Percentiles rank a stretch among this genome's conserved stretches.
Conservation (phyloP, 495 filamentous ascomycete genomes). For the Neurospora sp. region DNA sequence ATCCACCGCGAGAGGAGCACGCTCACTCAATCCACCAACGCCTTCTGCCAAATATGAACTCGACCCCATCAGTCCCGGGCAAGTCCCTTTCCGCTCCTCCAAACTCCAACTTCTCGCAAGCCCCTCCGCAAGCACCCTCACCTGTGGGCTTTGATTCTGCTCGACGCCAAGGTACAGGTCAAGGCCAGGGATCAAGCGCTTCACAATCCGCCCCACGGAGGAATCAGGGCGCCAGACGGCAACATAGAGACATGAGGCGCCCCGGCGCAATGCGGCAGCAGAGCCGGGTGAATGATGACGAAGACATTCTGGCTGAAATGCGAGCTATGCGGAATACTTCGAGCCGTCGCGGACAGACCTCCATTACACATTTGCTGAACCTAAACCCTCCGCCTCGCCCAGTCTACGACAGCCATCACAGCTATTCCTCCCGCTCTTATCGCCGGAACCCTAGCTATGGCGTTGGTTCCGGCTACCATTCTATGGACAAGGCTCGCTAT, state of each 20-base stretch:
- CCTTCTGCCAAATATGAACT: conserved; percentile 30
- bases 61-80: conserved; percentile 30
- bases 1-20: conserved; percentile 2
- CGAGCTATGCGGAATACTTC: conserved; percentile 74
- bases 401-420: conserved; percentile 44
- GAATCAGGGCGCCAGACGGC: conserved; percentile 62
- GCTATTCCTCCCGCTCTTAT: conserved; percentile 37
- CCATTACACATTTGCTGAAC: conserved; percentile 93
- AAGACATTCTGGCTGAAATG: conserved; percentile 78
- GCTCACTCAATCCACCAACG: conserved; percentile 7
- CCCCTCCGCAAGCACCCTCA: conserved; percentile 15
- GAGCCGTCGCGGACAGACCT: conserved; percentile 85
- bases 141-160: conserved; percentile 43
- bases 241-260: conserved; percentile 52
- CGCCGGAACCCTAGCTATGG: conserved; percentile 70
- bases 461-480: conserved; percentile 82
- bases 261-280: conserved; percentile 18
- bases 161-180: conserved; percentile 50
- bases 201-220: conserved; percentile 51
- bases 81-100: conserved; percentile 32
- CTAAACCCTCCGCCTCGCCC: conserved; percentile 75
- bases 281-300: conserved; percentile 34
- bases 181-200: conserved; percentile 45
- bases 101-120: conserved; percentile 13
- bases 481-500: conserved; percentile 85